Base-by-base conservation (phyloP, 192 early-diverging fungal genomes). In the Podila verticillata region DNA sequence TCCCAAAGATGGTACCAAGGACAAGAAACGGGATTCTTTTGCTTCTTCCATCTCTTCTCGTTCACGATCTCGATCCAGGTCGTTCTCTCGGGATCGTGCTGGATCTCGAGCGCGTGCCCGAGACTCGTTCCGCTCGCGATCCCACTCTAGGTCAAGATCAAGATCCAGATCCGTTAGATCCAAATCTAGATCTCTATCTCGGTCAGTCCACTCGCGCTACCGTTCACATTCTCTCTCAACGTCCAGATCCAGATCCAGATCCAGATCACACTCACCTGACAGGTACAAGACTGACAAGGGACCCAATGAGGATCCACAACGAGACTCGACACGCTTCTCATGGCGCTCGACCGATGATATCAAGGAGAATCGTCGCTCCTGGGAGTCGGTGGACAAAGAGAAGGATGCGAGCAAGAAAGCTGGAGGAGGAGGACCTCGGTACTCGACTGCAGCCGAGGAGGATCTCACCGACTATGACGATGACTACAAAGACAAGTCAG, bases 151-250 rank as follows among this genome's bases (percentile, higher is more conserved):
- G 15, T 68, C 65, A 10, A 68, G 60, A 9, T 68, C 73, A n/a
- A 66, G 65, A 63, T 68, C 73, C 1, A 74, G 65, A n/a, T 66
- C 72, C 26, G 20, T 30, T 67, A 48, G 49, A 35, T 57, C 54
- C 34, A 65, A 65, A 17, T 15, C 36, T 7, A 28, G 39, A 44
- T 19, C 62, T 26, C 54, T 57, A 31, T 73, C 63, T 6, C 57
- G 63, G 13, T 73, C 32, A 48, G 15, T 74, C 72, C 65, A 24
- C 15, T 56, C 32, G 7, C 39, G 63, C 29, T 70, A 58, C 24
- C 59, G n/a, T 0, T 70, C 57, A 10, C 29, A 8, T 7, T 68
- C 69, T 35, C 59, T 65, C 3, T 73, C 74, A 29, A 57, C 9
- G 4, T 71, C 69, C 30, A 15, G 59, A 61, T 61, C 68, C 4